Conservation (phyloP, 1,284 basidiomycete genomes). For the Exsudoporus floridanus region DNA sequence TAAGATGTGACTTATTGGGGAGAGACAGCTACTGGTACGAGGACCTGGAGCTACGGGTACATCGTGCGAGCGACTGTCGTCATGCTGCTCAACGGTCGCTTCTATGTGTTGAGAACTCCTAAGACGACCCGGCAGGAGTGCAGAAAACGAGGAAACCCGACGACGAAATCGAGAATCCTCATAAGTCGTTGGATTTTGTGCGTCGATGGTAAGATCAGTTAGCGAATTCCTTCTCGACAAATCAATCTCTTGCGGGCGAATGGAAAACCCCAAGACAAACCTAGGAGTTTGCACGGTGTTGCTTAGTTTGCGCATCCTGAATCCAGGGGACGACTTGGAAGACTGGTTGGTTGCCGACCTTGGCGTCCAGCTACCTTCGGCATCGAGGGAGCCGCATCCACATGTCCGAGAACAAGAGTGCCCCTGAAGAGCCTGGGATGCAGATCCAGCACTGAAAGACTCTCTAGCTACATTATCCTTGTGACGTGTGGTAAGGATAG, state of each 20-base stretch:
- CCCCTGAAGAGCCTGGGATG: background rate
- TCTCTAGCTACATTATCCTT: background rate
- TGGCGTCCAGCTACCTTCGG: background rate
- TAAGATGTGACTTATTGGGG: conserved; percentile 21
- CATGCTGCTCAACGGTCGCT: background rate
- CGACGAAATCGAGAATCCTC: background rate
- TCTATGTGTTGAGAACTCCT: conserved; percentile 5
- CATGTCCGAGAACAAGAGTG: background rate
- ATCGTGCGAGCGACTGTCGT: background rate
- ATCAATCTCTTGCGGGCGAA: conserved; percentile 4
- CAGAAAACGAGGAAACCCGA: conserved; percentile 2
- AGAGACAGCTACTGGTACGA: conserved; percentile 14
- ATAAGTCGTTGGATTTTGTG: background rate
- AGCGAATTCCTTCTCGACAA: background rate
- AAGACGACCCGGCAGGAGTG: background rate
- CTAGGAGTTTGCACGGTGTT: background rate
- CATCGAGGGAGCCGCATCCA: background rate
- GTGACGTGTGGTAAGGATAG: background rate
- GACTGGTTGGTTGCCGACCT: background rate
- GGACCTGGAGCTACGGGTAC: background rate
- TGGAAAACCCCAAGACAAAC: conserved; percentile 6
- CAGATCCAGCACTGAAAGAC: no score
- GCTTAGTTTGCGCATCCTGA: conserved; percentile 1
- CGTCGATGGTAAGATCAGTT: background rate
- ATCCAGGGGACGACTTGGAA: background rate